Base-by-base conservation (phyloP, 106 monocot genomes). In the Dendrobium huoshanense region DNA sequence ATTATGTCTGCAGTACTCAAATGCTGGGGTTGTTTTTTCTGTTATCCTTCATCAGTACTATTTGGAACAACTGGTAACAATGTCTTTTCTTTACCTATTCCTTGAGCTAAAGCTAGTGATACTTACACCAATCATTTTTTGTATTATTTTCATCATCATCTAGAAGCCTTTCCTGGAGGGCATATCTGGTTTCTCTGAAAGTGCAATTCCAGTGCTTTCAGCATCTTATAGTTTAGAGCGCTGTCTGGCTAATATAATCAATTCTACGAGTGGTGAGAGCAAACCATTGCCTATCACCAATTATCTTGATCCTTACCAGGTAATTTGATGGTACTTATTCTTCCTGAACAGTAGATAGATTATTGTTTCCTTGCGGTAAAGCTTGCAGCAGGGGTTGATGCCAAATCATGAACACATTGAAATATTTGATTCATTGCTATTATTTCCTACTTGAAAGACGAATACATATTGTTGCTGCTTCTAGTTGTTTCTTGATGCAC, bases 121-220 rank as follows among this genome's bases (percentile, higher is more conserved):
- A 11, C 49, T 76, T 24, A 25, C 13, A 27, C 49, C n/a, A 76
- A 75, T 19, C 49, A 49, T 76, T 24, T 24, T 7, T 8, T 78
- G 41, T 72, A 33, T 61, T 61, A 37, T 33, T 70, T 83, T 54
- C 27, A 40, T 31, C 37, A 16, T 80, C 77, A n/a, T 80, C 48
- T 77, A 94, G 94, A 85, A 85, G 51, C 88, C 88, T 73, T 91
- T 89, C 77, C 56, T 94, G 79, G 86, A 91, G 81, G 78, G 75
- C 55, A 70, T 86, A 2, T 77, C 84, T 77, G 31, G 85, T 78
- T 58, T 86, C 80, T 83, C 85, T 67, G 94, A 85, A 45, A 64
- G 70, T 56, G 77, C 77, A 9, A 84, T 83, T 24, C 79, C 84
- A 59, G 87, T 89, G 44, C 87, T 94, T 75, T 78, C 84, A 80